Evolutionary conservation across 78 protist species (phyloP), one percentile per base, ranked within the genome.

Genomic region (Ministeria vibrans): DNA sequence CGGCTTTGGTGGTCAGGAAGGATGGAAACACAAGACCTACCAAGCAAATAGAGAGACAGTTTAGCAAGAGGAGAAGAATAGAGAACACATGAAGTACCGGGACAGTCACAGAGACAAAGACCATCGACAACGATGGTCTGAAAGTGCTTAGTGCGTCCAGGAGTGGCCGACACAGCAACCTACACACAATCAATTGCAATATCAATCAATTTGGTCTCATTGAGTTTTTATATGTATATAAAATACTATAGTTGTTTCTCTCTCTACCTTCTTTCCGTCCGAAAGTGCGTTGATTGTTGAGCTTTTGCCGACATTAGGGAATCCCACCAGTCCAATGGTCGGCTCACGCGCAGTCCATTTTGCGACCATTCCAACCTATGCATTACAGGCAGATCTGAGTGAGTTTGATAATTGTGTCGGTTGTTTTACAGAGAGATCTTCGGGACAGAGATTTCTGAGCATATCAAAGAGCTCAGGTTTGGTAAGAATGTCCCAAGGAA

Each of bases 111-210:
- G 36, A 97, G 86, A 59, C 49, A 41, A 20, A 88, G 2, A 6
- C 69, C 85, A 11, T 86, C 85, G 9, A 86, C 83, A 36, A 91
- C 73, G 55, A 96, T 76, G 39, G 99, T 95, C 87, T 97, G 99
- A 72, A 98, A 92, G 86, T 96, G 98, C 82, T 98, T 98, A 2
- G 99, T 98, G 75, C 95, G 95, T 32, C 99, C 99, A 0, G 99
- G 99, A 4, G 96, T 92, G 27, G 98, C 86, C 13, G 93, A 80
- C 44, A 95, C 97, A 42, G 91, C 83, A n/a, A n/a, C n/a, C n/a
- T n/a, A n/a, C n/a, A n/a, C n/a, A n/a, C n/a, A n/a, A n/a, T n/a
- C n/a, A n/a, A n/a, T n/a, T n/a, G n/a, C n/a, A n/a, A n/a, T n/a
- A n/a, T n/a, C n/a, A n/a, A n/a, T n/a, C n/a, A n/a, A n/a, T n/a